Percentiles rank a stretch among this genome's conserved stretches.
Conservation (phyloP, 441 rosid genomes). For the Eutrema salsugineum region DNA sequence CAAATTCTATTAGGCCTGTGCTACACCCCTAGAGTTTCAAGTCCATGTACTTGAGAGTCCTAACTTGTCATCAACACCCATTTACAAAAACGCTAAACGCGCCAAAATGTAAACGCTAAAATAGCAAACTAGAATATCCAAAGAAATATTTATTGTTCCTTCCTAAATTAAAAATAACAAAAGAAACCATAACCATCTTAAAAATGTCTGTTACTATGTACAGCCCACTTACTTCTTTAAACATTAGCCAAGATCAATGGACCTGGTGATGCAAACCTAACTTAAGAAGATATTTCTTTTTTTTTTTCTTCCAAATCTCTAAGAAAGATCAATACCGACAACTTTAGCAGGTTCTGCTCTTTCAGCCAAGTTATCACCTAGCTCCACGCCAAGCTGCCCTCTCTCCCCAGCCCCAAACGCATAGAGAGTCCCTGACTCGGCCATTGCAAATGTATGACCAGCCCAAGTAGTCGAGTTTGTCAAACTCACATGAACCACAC, state of each 20-base stretch:
- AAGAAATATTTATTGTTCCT: background rate
- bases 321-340: slow-evolving; percentile 55
- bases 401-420: slow-evolving; percentile 87
- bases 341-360: slow-evolving; percentile 68
- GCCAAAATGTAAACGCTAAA: background rate
- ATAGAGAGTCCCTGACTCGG: slow-evolving; percentile 72
- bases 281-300: background rate
- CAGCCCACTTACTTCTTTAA: slow-evolving; percentile 23
- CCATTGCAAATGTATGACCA: slow-evolving; percentile 85
- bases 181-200: slow-evolving; percentile 13
- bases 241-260: slow-evolving; percentile 6
- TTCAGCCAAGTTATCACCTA: slow-evolving; percentile 53
- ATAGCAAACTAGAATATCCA: background rate
- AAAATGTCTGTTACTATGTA: slow-evolving; percentile 41
- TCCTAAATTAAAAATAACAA: background rate
- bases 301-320: background rate
- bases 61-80: background rate
- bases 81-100: slow-evolving; percentile 6
- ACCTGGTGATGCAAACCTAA: slow-evolving; percentile 1
- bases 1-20: background rate
- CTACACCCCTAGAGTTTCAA: background rate
- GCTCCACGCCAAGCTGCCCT: slow-evolving; percentile 85
- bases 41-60: background rate
- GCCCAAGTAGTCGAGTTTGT: slow-evolving; percentile 70
- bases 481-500: slow-evolving; percentile 79